Conservation (phyloP, 2,329 filamentous ascomycete genomes). For the Chaetomium sp. region DNA sequence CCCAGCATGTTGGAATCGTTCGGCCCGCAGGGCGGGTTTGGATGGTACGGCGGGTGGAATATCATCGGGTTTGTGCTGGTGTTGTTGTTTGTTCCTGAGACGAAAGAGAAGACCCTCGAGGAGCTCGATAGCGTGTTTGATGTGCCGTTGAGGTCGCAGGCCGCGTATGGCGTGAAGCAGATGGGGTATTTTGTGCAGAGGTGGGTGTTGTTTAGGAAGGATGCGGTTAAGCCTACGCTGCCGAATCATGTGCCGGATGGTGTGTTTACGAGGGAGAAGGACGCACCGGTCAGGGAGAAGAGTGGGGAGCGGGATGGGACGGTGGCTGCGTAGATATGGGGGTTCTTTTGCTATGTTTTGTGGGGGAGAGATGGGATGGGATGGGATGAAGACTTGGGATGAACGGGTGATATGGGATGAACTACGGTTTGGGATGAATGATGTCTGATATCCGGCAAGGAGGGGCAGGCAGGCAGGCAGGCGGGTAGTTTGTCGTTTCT, state of each 20-base stretch:
- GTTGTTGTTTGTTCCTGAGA: conserved; percentile 34
- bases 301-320: background rate
- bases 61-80: conserved; percentile 39
- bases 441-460: too few species aligned
- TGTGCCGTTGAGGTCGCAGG: conserved; percentile 23
- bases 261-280: conserved; percentile 6
- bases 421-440: too few species aligned
- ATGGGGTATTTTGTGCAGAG: conserved; percentile 13
- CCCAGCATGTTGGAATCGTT: conserved; percentile 39
- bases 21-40: conserved; percentile 41
- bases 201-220: conserved; percentile 5
- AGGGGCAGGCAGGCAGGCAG: too few species aligned
- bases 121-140: conserved; percentile 34
- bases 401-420: too few species aligned
- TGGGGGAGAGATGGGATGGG: background rate
- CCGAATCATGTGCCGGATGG: conserved; percentile 8
- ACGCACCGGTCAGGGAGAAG: conserved; percentile 5
- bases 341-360: background rate
- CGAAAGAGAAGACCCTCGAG: conserved; percentile 35
- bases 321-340: background rate
- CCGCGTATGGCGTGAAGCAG: conserved; percentile 20
- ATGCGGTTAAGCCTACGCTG: conserved; percentile 10
- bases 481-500: too few species aligned
- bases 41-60: conserved; percentile 46
- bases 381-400: background rate